Percentiles rank a stretch among this genome's conserved stretches.
phyloP scores from a whole-genome alignment of 768 basidiomycete genomes.

The Leccinum arenicola region DNA sequence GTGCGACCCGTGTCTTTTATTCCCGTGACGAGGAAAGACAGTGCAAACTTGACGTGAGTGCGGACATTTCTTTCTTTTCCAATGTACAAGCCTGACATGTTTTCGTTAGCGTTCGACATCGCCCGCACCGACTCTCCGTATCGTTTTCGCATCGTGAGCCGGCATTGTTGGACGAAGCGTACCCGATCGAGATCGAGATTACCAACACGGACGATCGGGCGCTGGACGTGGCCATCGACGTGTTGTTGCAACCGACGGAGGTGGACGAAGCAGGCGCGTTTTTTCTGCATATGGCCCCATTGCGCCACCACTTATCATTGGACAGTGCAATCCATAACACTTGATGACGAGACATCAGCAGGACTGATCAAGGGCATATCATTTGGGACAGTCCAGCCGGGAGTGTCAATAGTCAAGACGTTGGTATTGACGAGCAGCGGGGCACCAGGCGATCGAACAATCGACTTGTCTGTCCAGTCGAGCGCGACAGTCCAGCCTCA shows the following conservation, averaged over 20 bases:
- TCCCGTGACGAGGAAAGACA: slow-evolving; percentile 46
- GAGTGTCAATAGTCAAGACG: slow-evolving; percentile 55
- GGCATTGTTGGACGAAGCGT: slow-evolving; percentile 79
- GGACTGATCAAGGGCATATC: slow-evolving; percentile 71
- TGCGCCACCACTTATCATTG: too few species aligned
- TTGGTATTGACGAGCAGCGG: slow-evolving; percentile 62
- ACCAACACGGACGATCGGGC: slow-evolving; percentile 69
- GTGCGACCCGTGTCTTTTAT: slow-evolving; percentile 53
- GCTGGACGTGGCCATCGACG: slow-evolving; percentile 67
- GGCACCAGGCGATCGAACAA: slow-evolving; percentile 61
- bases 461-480: slow-evolving; percentile 83
- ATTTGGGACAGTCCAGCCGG: slow-evolving; percentile 62
- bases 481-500: slow-evolving; percentile 24
- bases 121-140: slow-evolving; percentile 51
- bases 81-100: not conserved
- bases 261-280: slow-evolving; percentile 65
- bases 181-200: slow-evolving; percentile 68
- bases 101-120: too few species aligned
- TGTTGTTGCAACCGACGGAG: slow-evolving; percentile 78
- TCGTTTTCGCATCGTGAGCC: slow-evolving; percentile 58
- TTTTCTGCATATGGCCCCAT: not conserved
- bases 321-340: slow-evolving; percentile 56
- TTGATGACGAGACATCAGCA: slow-evolving; percentile 64
- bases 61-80: not conserved
- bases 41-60: slow-evolving; percentile 48